A percentile compares a stretch with the other conserved stretches of the same genome.
Conservation (phyloP, 495 filamentous ascomycete species). For the Cercophora sp. region DNA sequence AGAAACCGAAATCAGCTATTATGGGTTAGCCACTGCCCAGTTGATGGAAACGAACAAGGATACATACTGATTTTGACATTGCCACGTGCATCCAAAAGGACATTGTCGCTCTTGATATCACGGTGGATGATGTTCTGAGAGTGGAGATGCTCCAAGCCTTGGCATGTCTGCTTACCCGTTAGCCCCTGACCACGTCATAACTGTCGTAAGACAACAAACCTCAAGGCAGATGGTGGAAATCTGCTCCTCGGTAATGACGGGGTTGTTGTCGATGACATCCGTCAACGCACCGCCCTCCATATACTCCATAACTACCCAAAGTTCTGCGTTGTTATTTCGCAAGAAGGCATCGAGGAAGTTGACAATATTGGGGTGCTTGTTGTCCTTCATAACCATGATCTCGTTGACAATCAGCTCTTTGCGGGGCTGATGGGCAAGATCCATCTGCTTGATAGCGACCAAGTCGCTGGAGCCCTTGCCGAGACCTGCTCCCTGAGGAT, state of each 20-base stretch:
- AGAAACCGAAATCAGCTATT: slow-evolving; percentile 95
- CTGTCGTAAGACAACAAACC: slow-evolving; percentile 48
- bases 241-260: slow-evolving; percentile 84
- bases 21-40: slow-evolving; percentile 27
- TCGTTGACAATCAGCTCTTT: slow-evolving; percentile 99
- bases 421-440: slow-evolving; percentile 90
- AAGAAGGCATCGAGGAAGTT: slow-evolving; percentile 98
- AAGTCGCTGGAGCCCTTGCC: slow-evolving; percentile 68
- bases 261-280: slow-evolving; percentile 97
- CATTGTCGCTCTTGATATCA: slow-evolving; percentile 99
- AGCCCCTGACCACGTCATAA: slow-evolving; percentile 22
- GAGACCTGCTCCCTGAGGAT: slow-evolving; percentile 55
- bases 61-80: slow-evolving; percentile 96
- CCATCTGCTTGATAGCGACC: slow-evolving; percentile 99
- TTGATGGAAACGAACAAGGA: not conserved
- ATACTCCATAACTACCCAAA: slow-evolving; percentile 99
- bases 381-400: slow-evolving; percentile 99
- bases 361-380: slow-evolving; percentile 95
- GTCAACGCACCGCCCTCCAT: slow-evolving; percentile 98
- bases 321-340: slow-evolving; percentile 83
- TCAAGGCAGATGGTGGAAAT: slow-evolving; percentile 96
- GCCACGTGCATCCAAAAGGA: slow-evolving; percentile 85
- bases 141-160: slow-evolving; percentile 89
- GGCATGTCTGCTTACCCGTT: slow-evolving; percentile 70
- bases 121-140: slow-evolving; percentile 96